These are phyloP conservation scores for Apiospora rasikravindrae DNA, from an alignment of 2,329 filamentous ascomycete species.

Conservation along the genomic window DNA sequence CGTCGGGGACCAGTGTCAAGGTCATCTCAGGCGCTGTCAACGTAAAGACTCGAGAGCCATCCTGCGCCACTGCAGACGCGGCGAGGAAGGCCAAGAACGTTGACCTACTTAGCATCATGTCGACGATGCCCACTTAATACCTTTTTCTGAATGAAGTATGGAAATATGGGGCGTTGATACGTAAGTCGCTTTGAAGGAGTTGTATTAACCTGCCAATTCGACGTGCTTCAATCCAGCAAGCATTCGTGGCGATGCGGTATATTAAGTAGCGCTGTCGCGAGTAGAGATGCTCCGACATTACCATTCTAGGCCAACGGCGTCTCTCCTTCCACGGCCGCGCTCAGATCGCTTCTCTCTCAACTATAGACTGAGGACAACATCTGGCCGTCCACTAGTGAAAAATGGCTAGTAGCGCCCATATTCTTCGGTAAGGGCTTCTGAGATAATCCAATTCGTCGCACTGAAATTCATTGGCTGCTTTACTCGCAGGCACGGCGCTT, in stretches of 20 bases:
- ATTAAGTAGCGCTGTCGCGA: background rate
- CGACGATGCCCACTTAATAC: background rate
- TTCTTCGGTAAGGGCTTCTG: background rate
- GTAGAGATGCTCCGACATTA: background rate
- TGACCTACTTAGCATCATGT: background rate
- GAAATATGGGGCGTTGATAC: too few species aligned
- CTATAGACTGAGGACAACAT: background rate
- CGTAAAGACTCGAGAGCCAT: background rate
- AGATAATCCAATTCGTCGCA: background rate
- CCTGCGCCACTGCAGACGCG: background rate
- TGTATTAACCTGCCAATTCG: background rate
- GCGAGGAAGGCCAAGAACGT: background rate
- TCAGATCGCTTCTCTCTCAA: background rate
- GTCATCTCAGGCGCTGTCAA: background rate
- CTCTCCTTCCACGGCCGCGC: background rate
- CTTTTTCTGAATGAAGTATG: background rate
- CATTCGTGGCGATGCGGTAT: background rate
- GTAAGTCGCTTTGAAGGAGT: background rate
- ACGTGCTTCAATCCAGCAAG: too few species aligned
- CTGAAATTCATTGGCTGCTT: background rate
- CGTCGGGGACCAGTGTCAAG: slow-evolving; percentile 1
- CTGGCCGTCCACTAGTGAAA: too few species aligned
- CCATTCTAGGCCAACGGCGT: background rate
- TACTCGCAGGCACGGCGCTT: background rate
- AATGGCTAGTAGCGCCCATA: background rate